These are phyloP conservation scores for Cladosporium sp. DNA, from an alignment of 2,329 filamentous ascomycete genomes.

Conservation along the genomic window DNA sequence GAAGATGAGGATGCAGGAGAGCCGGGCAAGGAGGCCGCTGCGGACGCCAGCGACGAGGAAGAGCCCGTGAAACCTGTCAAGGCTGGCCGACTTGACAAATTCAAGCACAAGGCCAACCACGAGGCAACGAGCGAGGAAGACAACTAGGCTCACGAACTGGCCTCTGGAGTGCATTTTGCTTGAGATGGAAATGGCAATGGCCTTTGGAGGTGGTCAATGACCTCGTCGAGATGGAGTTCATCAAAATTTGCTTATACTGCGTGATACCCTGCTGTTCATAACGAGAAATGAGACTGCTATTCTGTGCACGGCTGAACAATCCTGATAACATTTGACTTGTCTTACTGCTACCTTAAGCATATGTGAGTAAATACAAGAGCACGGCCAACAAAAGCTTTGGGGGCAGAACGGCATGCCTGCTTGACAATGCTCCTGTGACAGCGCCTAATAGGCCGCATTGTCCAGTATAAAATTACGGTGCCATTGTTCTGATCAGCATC, in stretches of 20 bases:
- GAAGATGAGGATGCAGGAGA: conserved; percentile 24
- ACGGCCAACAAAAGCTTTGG: not conserved
- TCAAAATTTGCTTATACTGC: conserved; percentile 3
- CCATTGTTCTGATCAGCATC: not conserved
- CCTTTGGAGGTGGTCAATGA: not conserved
- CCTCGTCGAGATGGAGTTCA: too few species aligned
- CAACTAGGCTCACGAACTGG: conserved; percentile 29
- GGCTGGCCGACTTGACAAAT: conserved; percentile 33
- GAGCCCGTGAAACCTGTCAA: conserved; percentile 19
- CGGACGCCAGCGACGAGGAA: conserved; percentile 24
- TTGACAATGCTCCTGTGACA: not conserved
- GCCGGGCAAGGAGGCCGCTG: conserved; percentile 23
- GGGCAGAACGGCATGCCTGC: not conserved
- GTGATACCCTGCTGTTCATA: conserved; percentile 13
- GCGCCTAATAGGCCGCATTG: not conserved
- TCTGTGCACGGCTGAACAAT: not conserved
- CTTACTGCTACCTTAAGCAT: not conserved
- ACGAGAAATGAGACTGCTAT: not conserved
- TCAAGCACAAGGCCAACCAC: conserved; percentile 48
- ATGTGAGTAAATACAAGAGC: not conserved
- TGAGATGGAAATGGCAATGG: too few species aligned
- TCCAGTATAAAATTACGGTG: not conserved
- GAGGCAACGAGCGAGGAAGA: conserved; percentile 59
- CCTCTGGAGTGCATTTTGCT: not conserved
- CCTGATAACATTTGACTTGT: not conserved